Base-by-base conservation (phyloP, 345 rosid species). In the Balakata baccata region DNA sequence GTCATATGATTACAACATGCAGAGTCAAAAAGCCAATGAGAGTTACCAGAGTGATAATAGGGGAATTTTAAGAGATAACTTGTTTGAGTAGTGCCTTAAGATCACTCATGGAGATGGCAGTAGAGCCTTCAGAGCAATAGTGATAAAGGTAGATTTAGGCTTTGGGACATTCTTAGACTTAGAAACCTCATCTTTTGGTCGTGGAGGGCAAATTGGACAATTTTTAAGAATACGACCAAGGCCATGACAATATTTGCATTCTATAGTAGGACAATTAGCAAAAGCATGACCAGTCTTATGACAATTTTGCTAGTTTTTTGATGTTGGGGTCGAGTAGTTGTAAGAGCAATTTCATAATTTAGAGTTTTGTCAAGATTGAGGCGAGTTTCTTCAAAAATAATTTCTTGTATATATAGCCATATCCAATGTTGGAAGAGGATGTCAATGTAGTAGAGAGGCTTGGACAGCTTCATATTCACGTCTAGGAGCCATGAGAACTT, bases 371-470 rank as follows among this genome's bases (percentile, higher is more conserved):
- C 38, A 2, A 56, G 0, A 43, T 17, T 9, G 4, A 70, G 64
- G 11, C 3, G 47, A 59, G 58, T 60, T 3, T 72, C 25, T 72
- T 34, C 11, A 51, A 72, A 58, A 63, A 63, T 63, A 18, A 61
- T 62, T 11, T 63, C n/a, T 62, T 72, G 18, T 13, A 61, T 25
- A 47, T 13, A 61, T 25, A 47, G 11, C 0, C 2, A 2, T 59
- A 12, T 61, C 4, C 11, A 46, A 41, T 59, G 47, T 14, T 5
- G 53, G 53, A 6, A 70, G 53, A 10, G 64, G 51, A 70, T 70
- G 4, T 0, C 9, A 4, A 57, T 57, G 53, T 11, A 54, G 53
- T 8, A 70, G 3, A 7, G 38, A 39, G 6, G 64, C 67, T 29
- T 2, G 2, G 2, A 29, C 34, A 29, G 2, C 34, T 29, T 29